A percentile compares a stretch with the other conserved stretches of the same genome.
These are phyloP conservation scores for Croton laevigatus DNA, from an alignment of 441 rosid species.

Conservation along the genomic window DNA sequence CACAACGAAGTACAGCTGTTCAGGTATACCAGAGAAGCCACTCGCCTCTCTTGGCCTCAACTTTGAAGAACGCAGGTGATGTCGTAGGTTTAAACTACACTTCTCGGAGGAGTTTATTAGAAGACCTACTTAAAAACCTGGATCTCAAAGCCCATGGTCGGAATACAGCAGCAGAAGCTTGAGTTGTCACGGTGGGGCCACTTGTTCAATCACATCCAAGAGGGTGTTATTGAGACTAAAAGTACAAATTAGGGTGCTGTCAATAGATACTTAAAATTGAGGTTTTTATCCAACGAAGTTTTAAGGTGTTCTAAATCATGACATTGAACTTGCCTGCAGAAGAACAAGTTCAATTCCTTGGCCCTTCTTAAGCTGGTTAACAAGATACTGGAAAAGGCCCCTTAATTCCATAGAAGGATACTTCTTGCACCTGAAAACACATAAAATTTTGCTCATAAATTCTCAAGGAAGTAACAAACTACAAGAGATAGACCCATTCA, in stretches of 20 bases:
- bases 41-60: constrained; percentile 83
- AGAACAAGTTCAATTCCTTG: constrained; percentile 98
- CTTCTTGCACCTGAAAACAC: constrained; percentile 81
- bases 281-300: too few species aligned
- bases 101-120: constrained; percentile 46
- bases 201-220: too few species aligned
- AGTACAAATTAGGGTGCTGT: too few species aligned
- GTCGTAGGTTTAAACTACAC: constrained; percentile 43
- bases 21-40: constrained; percentile 87
- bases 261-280: too few species aligned
- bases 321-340: constrained; percentile 59
- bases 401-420: constrained; percentile 99
- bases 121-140: constrained; percentile 63
- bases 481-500: neutral
- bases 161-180: constrained; percentile 83
- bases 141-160: constrained; percentile 60
- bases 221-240: too few species aligned
- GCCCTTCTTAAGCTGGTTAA: constrained; percentile 95
- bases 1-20: constrained; percentile 30
- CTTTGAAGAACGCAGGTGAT: constrained; percentile 44
- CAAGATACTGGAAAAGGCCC: constrained; percentile 99
- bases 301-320: neutral
- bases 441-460: constrained; percentile 17
- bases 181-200: constrained; percentile 61
- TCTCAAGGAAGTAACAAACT: neutral